These are phyloP conservation scores for Cladophialophora bantiana DNA, from an alignment of 2,329 filamentous ascomycete genomes.

Conservation along the genomic window DNA sequence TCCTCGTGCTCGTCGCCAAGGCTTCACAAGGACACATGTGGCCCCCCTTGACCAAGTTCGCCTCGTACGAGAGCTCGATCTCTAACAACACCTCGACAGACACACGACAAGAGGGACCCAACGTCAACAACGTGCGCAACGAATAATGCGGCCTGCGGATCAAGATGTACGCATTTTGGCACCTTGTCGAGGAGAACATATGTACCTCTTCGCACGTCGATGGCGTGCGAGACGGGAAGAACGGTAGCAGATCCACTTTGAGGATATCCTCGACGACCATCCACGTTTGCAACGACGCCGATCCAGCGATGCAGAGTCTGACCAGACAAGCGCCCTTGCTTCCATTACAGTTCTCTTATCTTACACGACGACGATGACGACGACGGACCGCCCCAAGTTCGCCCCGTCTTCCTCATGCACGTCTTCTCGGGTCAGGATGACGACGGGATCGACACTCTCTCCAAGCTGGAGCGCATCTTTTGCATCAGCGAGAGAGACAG, in stretches of 20 bases:
- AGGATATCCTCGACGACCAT: neutral
- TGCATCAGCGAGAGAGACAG: neutral
- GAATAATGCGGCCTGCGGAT: conserved; percentile 8
- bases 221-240: neutral
- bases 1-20: neutral
- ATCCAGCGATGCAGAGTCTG: neutral
- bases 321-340: conserved; percentile 3
- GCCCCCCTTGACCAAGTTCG: conserved; percentile 6
- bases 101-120: neutral
- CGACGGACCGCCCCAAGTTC: neutral
- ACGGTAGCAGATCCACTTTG: neutral
- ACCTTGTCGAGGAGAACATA: conserved; percentile 21
- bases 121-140: conserved; percentile 6
- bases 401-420: conserved; percentile 1
- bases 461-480: conserved; percentile 8
- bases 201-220: neutral
- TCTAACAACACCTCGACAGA: neutral
- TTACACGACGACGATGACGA: conserved; percentile 1
- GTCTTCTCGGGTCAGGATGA: neutral
- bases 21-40: conserved; percentile 7
- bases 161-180: conserved; percentile 7
- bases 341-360: neutral
- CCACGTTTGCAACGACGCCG: neutral
- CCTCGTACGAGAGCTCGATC: neutral
- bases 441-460: neutral